Conservation (phyloP, 2,329 filamentous ascomycete species). For the Juglanconis juglandina region DNA sequence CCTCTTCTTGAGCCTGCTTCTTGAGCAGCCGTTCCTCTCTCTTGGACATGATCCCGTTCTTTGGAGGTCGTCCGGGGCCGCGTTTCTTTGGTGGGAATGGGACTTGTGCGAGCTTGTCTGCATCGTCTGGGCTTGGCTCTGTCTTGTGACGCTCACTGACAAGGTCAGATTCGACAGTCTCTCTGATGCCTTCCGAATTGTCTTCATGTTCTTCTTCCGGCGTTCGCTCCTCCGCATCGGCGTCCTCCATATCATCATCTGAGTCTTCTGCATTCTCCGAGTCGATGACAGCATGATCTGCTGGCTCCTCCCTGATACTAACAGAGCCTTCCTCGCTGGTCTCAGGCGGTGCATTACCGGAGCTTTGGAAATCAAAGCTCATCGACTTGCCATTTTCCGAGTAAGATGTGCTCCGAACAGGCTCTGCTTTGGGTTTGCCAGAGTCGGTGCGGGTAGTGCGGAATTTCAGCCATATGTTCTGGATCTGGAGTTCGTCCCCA, state of each 20-base stretch:
- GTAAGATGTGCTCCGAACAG: slow-evolving; percentile 47
- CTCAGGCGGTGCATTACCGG: slow-evolving; percentile 45
- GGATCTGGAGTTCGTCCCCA: slow-evolving; percentile 67
- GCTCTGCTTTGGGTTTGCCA: slow-evolving; percentile 57
- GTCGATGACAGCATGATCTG: slow-evolving; percentile 9
- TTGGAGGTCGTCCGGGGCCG: slow-evolving; percentile 76
- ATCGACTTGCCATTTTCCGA: slow-evolving; percentile 63
- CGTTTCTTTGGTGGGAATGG: slow-evolving; percentile 59
- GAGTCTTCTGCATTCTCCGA: slow-evolving; percentile 22
- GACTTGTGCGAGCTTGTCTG: slow-evolving; percentile 13
- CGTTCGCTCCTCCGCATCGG: slow-evolving; percentile 26
- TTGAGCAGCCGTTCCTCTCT: slow-evolving; percentile 64
- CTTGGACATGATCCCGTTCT: slow-evolving; percentile 81
- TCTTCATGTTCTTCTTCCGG: slow-evolving; percentile 24
- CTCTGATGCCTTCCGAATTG: slow-evolving; percentile 22
- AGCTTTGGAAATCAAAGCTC: slow-evolving; percentile 70
- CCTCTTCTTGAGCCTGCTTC: slow-evolving; percentile 52
- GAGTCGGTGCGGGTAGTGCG: slow-evolving; percentile 61
- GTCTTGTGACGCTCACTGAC: slow-evolving; percentile 23
- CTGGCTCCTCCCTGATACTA: neutral
- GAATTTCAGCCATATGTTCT: slow-evolving; percentile 66
- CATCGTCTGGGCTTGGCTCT: slow-evolving; percentile 29
- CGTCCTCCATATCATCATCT: slow-evolving; percentile 23
- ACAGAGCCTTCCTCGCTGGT: slow-evolving; percentile 41
- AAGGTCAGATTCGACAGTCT: slow-evolving; percentile 30